Evolutionary conservation across 2,329 filamentous ascomycete species (phyloP).

Genomic region (Stachybotrys echinatus): DNA sequence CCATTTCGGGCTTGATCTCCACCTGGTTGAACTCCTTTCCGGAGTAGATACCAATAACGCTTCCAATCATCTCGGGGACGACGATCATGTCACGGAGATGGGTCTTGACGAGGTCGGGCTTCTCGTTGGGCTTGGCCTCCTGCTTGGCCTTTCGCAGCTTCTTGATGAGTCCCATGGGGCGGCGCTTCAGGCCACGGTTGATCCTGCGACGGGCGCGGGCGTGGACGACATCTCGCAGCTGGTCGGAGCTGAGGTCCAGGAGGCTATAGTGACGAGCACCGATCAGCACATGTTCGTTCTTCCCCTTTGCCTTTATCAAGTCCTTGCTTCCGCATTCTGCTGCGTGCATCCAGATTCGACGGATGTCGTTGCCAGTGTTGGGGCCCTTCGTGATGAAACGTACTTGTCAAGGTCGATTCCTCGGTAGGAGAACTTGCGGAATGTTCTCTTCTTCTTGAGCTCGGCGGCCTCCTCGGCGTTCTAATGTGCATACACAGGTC

Average conservation of each 20-base stretch:
- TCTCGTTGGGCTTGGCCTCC: conserved; percentile 99
- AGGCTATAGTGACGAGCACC: conserved; percentile 56
- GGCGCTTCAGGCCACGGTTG: conserved; percentile 99
- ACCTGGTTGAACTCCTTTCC: conserved; percentile 99
- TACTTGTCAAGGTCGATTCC: conserved; percentile 99
- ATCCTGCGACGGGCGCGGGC: conserved; percentile 97
- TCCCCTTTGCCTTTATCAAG: background rate
- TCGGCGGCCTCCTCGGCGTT: conserved; percentile 98
- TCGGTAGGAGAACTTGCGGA: conserved; percentile 99
- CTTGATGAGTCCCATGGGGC: conserved; percentile 99
- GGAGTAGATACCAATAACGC: conserved; percentile 98
- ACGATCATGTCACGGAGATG: conserved; percentile 99
- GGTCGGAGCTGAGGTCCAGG: conserved; percentile 95
- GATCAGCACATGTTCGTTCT: conserved; percentile 14
- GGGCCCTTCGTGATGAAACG: conserved; percentile 30
- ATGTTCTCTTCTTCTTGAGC: conserved; percentile 99
- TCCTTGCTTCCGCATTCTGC: background rate
- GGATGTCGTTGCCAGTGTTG: background rate
- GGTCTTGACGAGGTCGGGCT: conserved; percentile 98
- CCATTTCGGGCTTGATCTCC: conserved; percentile 99
- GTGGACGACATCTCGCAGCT: conserved; percentile 99
- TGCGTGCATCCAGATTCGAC: too few species aligned
- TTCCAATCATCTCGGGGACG: conserved; percentile 99
- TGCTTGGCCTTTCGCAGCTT: conserved; percentile 99
- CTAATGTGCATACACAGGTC: conserved; percentile 38